Evolutionary conservation across 768 basidiomycete species (phyloP).

Genomic region (Auriscalpium orientale): DNA sequence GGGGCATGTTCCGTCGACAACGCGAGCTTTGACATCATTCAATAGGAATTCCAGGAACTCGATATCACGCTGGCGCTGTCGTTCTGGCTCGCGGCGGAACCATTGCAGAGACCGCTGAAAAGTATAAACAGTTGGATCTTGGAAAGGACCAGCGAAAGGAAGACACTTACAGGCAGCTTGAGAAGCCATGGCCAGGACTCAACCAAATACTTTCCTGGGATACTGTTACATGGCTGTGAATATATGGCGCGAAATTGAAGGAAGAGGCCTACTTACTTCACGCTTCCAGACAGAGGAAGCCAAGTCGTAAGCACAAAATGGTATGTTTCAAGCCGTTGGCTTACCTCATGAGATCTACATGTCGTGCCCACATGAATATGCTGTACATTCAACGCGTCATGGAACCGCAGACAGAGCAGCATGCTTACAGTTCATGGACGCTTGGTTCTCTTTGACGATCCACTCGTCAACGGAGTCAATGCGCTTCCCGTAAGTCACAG

Average conservation of each 20-base stretch:
- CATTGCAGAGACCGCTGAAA: slow-evolving; percentile 30
- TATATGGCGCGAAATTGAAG: not conserved
- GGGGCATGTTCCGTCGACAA: slow-evolving; percentile 30
- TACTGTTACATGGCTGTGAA: slow-evolving; percentile 19
- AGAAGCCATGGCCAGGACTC: slow-evolving; percentile 42
- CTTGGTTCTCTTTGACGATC: slow-evolving; percentile 40
- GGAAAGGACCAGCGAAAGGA: too few species aligned
- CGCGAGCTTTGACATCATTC: slow-evolving; percentile 35
- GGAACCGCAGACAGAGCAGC: not conserved
- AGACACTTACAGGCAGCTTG: slow-evolving; percentile 31
- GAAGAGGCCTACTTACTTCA: slow-evolving; percentile 22
- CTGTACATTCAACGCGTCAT: not conserved
- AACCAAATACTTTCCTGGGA: slow-evolving; percentile 42
- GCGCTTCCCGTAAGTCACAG: slow-evolving; percentile 36
- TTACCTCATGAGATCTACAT: slow-evolving; percentile 16
- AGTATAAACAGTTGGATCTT: not conserved
- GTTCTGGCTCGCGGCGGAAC: slow-evolving; percentile 36
- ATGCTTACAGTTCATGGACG: slow-evolving; percentile 34
- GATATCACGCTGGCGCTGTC: slow-evolving; percentile 30
- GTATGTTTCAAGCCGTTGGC: not conserved
- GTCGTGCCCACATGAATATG: too few species aligned
- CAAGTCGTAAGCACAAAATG: not conserved
- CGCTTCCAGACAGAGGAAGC: slow-evolving; percentile 12
- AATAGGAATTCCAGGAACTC: slow-evolving; percentile 32
- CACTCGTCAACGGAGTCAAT: slow-evolving; percentile 39